phyloP scores from a whole-genome alignment of 108 stramenopile genomes.

The Stephanodiscus triporus region DNA sequence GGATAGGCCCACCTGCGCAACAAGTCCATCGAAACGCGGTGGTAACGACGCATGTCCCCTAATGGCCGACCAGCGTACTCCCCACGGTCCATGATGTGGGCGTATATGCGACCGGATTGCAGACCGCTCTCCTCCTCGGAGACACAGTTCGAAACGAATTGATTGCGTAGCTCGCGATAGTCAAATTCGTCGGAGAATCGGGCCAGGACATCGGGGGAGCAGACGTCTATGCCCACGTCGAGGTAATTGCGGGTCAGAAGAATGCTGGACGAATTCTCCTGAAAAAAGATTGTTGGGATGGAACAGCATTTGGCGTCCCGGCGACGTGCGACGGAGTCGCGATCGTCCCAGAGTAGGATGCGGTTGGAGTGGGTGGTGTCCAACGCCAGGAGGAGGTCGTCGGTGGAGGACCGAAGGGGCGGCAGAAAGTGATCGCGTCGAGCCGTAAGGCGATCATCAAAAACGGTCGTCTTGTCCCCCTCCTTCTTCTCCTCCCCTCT shows the following conservation, averaged over 20 bases:
- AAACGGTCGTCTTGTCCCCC: not conserved
- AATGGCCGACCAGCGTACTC: constrained; percentile 87
- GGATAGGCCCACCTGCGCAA: constrained; percentile 96
- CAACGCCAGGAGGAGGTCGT: constrained; percentile 85
- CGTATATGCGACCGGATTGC: constrained; percentile 86
- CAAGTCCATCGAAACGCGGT: constrained; percentile 84
- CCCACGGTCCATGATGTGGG: constrained; percentile 66
- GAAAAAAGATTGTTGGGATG: constrained; percentile 79
- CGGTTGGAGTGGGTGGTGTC: constrained; percentile 73
- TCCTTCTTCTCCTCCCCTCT: constrained; percentile 16
- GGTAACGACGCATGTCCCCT: constrained; percentile 87
- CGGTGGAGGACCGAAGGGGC: constrained; percentile 53
- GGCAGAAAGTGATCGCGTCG: constrained; percentile 19
- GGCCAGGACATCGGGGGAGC: constrained; percentile 96
- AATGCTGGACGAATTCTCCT: constrained; percentile 64
- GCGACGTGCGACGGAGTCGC: constrained; percentile 25
- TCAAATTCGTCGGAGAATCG: constrained; percentile 97
- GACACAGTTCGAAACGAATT: constrained; percentile 92
- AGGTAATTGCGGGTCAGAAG: constrained; percentile 80
- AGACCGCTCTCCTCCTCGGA: constrained; percentile 95
- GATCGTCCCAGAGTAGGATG: constrained; percentile 70
- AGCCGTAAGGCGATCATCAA: not conserved
- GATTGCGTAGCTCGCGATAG: constrained; percentile 86
- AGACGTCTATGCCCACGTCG: constrained; percentile 96
- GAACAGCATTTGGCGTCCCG: constrained; percentile 30